phyloP scores from a whole-genome alignment of 192 early-diverging fungal species.

The Mortierella alpina region DNA sequence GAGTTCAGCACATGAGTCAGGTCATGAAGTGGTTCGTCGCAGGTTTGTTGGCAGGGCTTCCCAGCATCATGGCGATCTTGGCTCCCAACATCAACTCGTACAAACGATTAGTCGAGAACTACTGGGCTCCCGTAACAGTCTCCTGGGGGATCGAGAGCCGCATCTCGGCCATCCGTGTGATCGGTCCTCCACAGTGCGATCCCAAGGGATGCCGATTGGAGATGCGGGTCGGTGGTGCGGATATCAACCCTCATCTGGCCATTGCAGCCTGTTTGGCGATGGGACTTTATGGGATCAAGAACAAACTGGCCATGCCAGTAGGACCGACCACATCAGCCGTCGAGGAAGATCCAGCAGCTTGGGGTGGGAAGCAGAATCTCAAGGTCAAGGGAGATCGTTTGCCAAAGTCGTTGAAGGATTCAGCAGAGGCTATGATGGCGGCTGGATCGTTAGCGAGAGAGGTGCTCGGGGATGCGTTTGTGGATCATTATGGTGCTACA shows the following conservation, averaged over 20 bases:
- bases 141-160: constrained; percentile 85
- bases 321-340: constrained; percentile 34
- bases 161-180: constrained; percentile 77
- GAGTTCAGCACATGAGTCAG: constrained; percentile 59
- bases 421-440: constrained; percentile 69
- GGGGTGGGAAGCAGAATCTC: constrained; percentile 3
- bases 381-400: constrained; percentile 48
- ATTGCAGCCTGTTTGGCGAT: constrained; percentile 76
- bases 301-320: constrained; percentile 63
- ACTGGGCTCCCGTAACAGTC: constrained; percentile 86
- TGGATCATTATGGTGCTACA: constrained; percentile 81
- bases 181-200: constrained; percentile 77
- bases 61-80: constrained; percentile 75
- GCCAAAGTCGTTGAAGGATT: constrained; percentile 72
- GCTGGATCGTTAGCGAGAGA: constrained; percentile 73
- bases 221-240: constrained; percentile 83
- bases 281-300: constrained; percentile 77
- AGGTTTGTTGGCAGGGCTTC: constrained; percentile 69
- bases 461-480: constrained; percentile 80
- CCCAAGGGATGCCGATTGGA: constrained; percentile 76
- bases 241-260: constrained; percentile 83
- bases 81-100: constrained; percentile 86
- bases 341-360: constrained; percentile 10
- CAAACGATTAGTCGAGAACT: constrained; percentile 86
- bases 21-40: constrained; percentile 66